Evolutionary conservation across 1,284 basidiomycete genomes (phyloP), one percentile per base, ranked within the genome.

Genomic region (Fomes fomentarius): DNA sequence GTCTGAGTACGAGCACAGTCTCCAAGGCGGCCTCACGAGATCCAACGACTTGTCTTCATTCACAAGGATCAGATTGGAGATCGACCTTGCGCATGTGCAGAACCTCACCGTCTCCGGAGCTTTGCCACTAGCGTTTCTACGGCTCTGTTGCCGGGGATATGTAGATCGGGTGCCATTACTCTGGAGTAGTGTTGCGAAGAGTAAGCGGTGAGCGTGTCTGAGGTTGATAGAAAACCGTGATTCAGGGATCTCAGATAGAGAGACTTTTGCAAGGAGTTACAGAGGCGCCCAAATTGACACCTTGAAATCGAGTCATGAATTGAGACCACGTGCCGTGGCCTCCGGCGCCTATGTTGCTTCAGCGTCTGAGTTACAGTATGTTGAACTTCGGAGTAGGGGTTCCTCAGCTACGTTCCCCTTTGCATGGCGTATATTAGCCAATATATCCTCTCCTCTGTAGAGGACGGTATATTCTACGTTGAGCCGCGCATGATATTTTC

Each of bases 1-100:
- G 91, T 40, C 94, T 86, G 28, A 98, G 77, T 15, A 96, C 85
- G 25, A 92, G 81, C 2, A 95, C 82, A 0, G 96, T 98, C 66
- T 97, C 94, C 11, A 96, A 75, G 0, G 96, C 94, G 3, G 96
- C 87, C 57, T 89, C 84, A 54, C 91, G 82, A 24, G 94, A 95
- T 42, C 94, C 94, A 56, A 94, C 84, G 39, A 96, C 81, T 73
- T 96, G 93, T 62, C 94, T 94, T 37, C 0, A 40, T 8, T n/a
- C 9, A 12, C 11, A 1, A n/a, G 8, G 17, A 4, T 8, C n/a
- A 15, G n/a, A 41, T 24, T 11, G 42, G 22, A 50, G 10, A 22
- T 35, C 3, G 19, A 35, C 30, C 4, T 14, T 34, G 42, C 21
- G 26, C 6, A 26, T 15, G 30, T 25, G 21, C 26, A 22, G 21